A percentile compares a stretch with the other conserved stretches of the same genome.
Conservation (phyloP, 208 protist species). For the Naegleria fowleri region DNA sequence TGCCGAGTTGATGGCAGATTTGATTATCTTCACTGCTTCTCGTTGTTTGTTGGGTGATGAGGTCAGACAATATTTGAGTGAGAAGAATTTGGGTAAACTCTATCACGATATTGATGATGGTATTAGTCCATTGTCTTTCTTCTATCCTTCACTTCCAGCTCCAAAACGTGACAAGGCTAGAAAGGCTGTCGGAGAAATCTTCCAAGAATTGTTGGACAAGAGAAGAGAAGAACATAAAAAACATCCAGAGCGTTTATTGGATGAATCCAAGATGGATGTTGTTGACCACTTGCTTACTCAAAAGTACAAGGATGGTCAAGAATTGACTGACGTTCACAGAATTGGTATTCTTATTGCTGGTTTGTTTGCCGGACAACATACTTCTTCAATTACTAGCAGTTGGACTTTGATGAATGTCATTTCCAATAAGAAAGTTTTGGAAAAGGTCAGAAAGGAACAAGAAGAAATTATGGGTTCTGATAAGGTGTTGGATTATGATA, state of each 20-base stretch:
- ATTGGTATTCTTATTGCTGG: slow-evolving; percentile 79
- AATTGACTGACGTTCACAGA: slow-evolving; percentile 74
- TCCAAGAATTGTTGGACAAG: slow-evolving; percentile 41
- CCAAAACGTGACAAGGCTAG: neutral
- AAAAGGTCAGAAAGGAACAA: slow-evolving; percentile 28
- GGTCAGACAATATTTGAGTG: slow-evolving; percentile 67
- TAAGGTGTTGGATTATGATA: slow-evolving; percentile 69
- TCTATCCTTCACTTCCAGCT: slow-evolving; percentile 40
- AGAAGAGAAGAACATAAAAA: slow-evolving; percentile 64
- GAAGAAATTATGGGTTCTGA: neutral
- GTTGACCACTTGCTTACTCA: slow-evolving; percentile 69
- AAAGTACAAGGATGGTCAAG: slow-evolving; percentile 71
- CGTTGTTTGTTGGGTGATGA: slow-evolving; percentile 80
- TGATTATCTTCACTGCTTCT: slow-evolving; percentile 83
- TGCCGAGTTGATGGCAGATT: neutral
- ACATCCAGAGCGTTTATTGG: slow-evolving; percentile 46
- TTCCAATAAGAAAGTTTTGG: slow-evolving; percentile 33
- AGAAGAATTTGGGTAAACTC: slow-evolving; percentile 60
- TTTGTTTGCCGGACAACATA: slow-evolving; percentile 87
- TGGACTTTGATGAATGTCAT: slow-evolving; percentile 79
- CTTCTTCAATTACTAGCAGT: slow-evolving; percentile 72
- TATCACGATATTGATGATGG: slow-evolving; percentile 48
- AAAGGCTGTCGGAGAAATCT: neutral
- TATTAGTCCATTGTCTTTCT: slow-evolving; percentile 43
- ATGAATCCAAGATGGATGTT: slow-evolving; percentile 52